A percentile compares a stretch with the other conserved stretches of the same genome.
Conservation (phyloP, 2,329 filamentous ascomycete genomes). For the Gliomastix tumulicola region DNA sequence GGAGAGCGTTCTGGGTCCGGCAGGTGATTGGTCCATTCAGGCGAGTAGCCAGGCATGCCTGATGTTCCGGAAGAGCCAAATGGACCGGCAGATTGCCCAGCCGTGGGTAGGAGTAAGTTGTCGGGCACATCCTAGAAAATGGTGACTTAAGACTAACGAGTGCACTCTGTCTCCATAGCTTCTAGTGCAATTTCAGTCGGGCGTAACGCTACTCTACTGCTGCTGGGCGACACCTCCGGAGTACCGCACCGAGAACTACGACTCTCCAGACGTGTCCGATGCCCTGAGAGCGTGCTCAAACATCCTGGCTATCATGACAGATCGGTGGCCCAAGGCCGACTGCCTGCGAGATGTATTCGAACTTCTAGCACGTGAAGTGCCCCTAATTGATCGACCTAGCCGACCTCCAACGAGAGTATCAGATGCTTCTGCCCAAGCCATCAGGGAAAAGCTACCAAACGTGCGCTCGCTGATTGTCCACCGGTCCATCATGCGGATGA, state of each 20-base stretch:
- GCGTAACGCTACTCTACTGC: constrained; percentile 25
- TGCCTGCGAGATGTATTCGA: constrained; percentile 25
- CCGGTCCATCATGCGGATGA: constrained; percentile 5
- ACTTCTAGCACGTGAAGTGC: constrained; percentile 16
- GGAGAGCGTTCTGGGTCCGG: constrained; percentile 9
- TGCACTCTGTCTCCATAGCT: constrained; percentile 5
- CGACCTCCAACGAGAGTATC: constrained; percentile 5
- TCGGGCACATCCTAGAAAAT: too few species aligned
- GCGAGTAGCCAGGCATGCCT: constrained; percentile 17
- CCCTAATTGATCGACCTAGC: constrained; percentile 6
- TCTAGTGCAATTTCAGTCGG: constrained; percentile 22
- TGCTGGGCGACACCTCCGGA: constrained; percentile 23
- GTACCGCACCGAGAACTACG: constrained; percentile 17
- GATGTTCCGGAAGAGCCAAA: constrained; percentile 19
- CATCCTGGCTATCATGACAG: constrained; percentile 24
- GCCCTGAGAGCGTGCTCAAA: constrained; percentile 25
- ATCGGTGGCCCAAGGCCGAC: constrained; percentile 24
- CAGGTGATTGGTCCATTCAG: constrained; percentile 16
- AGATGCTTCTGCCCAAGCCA: constrained; percentile 2
- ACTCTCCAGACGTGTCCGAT: constrained; percentile 18
- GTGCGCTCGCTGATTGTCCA: constrained; percentile 6
- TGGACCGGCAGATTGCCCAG: constrained; percentile 14
- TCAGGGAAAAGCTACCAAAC: constrained; percentile 7
- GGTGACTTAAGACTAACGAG: background rate
- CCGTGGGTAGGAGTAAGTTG: constrained; percentile 15